Base-by-base conservation (phyloP, 1,284 basidiomycete species). In the Irpex lacteus region DNA sequence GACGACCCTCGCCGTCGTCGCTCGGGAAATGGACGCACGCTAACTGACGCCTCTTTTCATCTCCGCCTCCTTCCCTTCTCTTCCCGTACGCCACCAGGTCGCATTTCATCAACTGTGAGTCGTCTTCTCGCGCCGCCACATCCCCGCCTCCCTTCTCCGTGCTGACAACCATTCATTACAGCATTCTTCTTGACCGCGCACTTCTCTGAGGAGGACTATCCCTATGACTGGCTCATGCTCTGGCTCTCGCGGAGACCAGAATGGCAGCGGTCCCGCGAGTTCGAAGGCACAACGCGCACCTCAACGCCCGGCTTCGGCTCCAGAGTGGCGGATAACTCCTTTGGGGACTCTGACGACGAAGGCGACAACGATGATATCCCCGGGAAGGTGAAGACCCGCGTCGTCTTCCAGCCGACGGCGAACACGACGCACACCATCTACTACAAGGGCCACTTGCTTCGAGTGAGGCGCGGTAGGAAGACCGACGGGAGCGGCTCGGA, bases 111-210 rank as follows among this genome's bases (percentile, higher is more conserved):
- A 92, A 91, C 75, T 92, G 90, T 91, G 75, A 81, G 90, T 81
- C 53, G 19, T 15, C 37, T 9, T n/a, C 49, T 44, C 52, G 62
- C 56, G 49, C 40, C 21, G 36, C 18, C 8, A 54, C 49, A n/a
- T 15, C 2, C 52, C 19, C 63, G 63, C 66, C 66, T 71, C 15
- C 15, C 40, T 9, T n/a, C 49, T 62, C 50, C 52, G 62, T 50
- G 50, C 40, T 21, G 32, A 26, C 21, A 26, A 26, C 21, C 70
- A 70, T 44, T 58, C 62, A 61, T 60, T 64, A 61, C 59, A 92
- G 91, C 90, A 0, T 93, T 93, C 82, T 93, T 92, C 85, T 84
- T 93, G 61, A 92, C 90, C 26, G 91, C 91, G 7, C 90, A 92
- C 76, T 92, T 93, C 78, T 89, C 85, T 65, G 91, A 92, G 76